Base-by-base conservation (phyloP, 331 rosid species). In the Telfairia occidentalis region DNA sequence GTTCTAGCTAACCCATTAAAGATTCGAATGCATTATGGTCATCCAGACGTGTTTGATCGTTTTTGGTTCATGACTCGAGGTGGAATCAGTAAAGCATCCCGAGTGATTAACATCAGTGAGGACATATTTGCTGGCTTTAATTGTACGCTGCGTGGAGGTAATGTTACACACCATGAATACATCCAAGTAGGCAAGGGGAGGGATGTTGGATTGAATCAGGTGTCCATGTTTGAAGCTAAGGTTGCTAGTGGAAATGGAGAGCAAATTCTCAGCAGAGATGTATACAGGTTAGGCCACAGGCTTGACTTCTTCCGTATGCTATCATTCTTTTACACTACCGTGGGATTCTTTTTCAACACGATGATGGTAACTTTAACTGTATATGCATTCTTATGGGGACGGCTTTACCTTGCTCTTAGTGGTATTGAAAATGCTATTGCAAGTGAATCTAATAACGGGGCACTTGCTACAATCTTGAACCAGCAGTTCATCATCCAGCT, bases 151-250 rank as follows among this genome's bases (percentile, higher is more conserved):
- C 96, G 98, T 40, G 92, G 96, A 35, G 98, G 98, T 50, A 92
- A 89, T 43, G 82, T 90, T 59, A 92, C 98, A 1, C 98, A 92
- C 73, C 96, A 92, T 85, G 98, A 92, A 63, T 90, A 92, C 74
- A 90, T 92, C 77, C 98, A 92, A 63, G 97, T 90, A 26, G 98
- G 98, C 70, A 92, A 92, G 82, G 98, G 97, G 78, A 86, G 98
- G 78, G 98, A 92, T 76, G 98, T 92, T 59, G 98, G 97, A 16
- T 83, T 92, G 65, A 92, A 89, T 74, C 97, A 92, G 76, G 74
- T 92, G 53, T 86, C 97, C 75, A 89, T 92, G 97, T 92, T 92
- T 84, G 97, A 92, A 84, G 98, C 96, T 38, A 92, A 92, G 84
- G 93, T 92, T 77, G 87, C 98, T 9, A 86, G 97, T 85, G 97